Base-by-base conservation (phyloP, 306 rosid genomes). In the Castanea sativa region DNA sequence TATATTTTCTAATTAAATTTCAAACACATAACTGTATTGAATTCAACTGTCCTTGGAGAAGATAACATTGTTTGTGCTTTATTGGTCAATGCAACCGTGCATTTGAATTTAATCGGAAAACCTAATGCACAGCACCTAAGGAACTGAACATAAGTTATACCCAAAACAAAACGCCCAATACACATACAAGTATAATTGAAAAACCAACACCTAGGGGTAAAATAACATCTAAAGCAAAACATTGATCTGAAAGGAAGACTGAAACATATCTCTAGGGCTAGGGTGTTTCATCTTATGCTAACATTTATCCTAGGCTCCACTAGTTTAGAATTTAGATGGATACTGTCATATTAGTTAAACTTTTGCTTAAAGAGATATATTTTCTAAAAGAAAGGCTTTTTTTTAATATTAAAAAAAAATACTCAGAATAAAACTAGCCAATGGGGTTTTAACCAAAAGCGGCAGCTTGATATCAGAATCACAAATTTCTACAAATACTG, bases 31-130 rank as follows among this genome's bases (percentile, higher is more conserved):
- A 41, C 45, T 41, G 12, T 41, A 41, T 41, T 41, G 45, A 41
- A 8, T 41, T 41, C 45, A 41, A 8, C 1, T 41, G 11, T 41
- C 45, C 45, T 0, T 41, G 45, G 12, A 41, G 45, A 41, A 41
- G 45, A 41, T 41, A 41, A 41, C 45, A 41, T 0, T 0, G 0
- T 0, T 41, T 41, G 45, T 41, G 11, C 11, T 8, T 0, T 0
- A 41, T 41, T 3, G 1, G 45, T 41, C 45, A 8, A 41, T 41
- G 45, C 45, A 41, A 41, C 45, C 0, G 0, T 0, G 0, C 1
- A 0, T 41, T 8, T 41, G 12, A 41, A 41, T 41, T 41, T 41
- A 41, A 41, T 41, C 2, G 45, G 11, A 41, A 41, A 41, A 41
- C 0, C 45, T 38, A 38, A 38, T 38, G 45, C 11, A 2, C 11